Percentiles rank a stretch among this genome's conserved stretches.
These are phyloP conservation scores for Purpureocillium lavendulum DNA, from an alignment of 2,329 filamentous ascomycete species.

Conservation along the genomic window DNA sequence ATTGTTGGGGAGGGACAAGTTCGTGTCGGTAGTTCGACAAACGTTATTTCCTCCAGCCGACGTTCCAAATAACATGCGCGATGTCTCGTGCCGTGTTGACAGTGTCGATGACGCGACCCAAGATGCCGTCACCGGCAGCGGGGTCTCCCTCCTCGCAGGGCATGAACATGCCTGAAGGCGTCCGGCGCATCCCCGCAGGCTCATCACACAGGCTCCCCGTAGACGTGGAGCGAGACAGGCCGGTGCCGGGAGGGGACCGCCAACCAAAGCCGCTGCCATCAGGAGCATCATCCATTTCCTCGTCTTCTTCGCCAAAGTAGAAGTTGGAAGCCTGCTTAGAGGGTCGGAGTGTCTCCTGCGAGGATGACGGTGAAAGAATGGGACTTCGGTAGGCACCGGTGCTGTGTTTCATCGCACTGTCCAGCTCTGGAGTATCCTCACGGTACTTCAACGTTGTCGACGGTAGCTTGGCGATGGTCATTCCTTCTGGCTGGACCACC, in stretches of 20 bases:
- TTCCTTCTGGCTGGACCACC: constrained; percentile 53
- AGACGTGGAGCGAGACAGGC: constrained; percentile 40
- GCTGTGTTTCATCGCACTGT: constrained; percentile 56
- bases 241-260: constrained; percentile 20
- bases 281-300: constrained; percentile 35
- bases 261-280: constrained; percentile 20
- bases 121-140: constrained; percentile 52
- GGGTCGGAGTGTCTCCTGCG: constrained; percentile 73
- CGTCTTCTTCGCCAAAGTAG: constrained; percentile 51
- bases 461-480: constrained; percentile 80
- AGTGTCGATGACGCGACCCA: constrained; percentile 76
- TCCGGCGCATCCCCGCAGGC: constrained; percentile 61
- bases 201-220: constrained; percentile 40
- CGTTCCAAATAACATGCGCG: constrained; percentile 64
- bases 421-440: constrained; percentile 64
- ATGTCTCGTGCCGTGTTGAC: constrained; percentile 66
- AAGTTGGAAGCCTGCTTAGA: constrained; percentile 58
- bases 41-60: constrained; percentile 49
- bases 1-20: too few species aligned
- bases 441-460: constrained; percentile 82
- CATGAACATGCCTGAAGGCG: constrained; percentile 86
- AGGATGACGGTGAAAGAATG: constrained; percentile 62
- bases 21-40: too few species aligned
- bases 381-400: constrained; percentile 37
- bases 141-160: constrained; percentile 69